Conservation (phyloP, 192 early-diverging fungal genomes). For the Rhizoclosmatium sp. region DNA sequence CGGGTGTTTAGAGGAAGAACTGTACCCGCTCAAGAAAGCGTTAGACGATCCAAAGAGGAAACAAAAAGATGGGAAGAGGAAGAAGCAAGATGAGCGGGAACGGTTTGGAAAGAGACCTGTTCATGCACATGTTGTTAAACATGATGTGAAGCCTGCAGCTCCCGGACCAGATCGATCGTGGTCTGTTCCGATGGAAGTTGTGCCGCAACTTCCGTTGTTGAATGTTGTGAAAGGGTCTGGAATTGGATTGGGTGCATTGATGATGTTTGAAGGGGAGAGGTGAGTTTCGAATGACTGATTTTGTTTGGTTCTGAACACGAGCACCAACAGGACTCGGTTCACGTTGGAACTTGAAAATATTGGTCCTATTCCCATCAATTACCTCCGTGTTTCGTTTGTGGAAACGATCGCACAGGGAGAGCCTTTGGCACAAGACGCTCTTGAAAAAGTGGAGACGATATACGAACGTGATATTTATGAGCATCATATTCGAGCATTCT, state of each 20-base stretch:
- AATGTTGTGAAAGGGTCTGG: conserved; percentile 66
- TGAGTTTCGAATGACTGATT: conserved; percentile 35
- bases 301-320: background rate
- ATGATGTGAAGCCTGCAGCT: background rate
- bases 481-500: conserved; percentile 57
- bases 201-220: conserved; percentile 71
- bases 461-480: conserved; percentile 82
- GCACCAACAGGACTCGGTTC: conserved; percentile 60
- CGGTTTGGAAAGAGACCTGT: conserved; percentile 46
- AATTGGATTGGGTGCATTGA: conserved; percentile 70
- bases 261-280: conserved; percentile 86
- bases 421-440: conserved; percentile 52
- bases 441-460: conserved; percentile 66
- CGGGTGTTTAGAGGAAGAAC: conserved; percentile 71
- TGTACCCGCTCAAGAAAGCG: conserved; percentile 57
- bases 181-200: conserved; percentile 62
- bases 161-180: conserved; percentile 36
- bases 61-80: conserved; percentile 54
- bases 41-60: conserved; percentile 64
- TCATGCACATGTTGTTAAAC: background rate
- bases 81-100: conserved; percentile 53
- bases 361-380: conserved; percentile 74
- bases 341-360: conserved; percentile 77
- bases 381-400: conserved; percentile 59
- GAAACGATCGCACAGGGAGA: conserved; percentile 44